Conservation (phyloP, 441 rosid species). For the Populus hybrid region DNA sequence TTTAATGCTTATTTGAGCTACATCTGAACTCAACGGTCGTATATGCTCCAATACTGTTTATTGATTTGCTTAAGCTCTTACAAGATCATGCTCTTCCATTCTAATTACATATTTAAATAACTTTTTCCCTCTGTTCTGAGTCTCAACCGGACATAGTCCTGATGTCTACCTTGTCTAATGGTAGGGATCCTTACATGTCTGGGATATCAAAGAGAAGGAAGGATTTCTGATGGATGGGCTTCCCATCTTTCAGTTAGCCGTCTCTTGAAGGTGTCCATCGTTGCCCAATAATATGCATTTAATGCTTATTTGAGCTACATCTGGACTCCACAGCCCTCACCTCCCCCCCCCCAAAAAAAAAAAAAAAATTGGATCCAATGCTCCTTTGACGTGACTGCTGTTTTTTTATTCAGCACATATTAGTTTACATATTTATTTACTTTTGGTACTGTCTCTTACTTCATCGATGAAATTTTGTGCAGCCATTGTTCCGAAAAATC, state of each 20-base stretch:
- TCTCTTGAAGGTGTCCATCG: neutral
- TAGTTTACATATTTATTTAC: neutral
- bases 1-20: neutral
- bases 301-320: neutral
- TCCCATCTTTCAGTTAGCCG: neutral
- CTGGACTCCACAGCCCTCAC: neutral
- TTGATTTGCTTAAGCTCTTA: too few relatives aligned
- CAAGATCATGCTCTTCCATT: too few relatives aligned
- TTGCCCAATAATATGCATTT: neutral
- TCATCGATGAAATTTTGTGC: slow-evolving; percentile 10
- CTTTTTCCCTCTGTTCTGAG: neutral
- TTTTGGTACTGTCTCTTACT: neutral
- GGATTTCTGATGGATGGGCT: neutral
- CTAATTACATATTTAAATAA: too few relatives aligned
- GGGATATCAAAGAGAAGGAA: neutral
- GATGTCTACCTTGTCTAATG: neutral
- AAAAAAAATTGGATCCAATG: neutral
- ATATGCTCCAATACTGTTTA: too few relatives aligned
- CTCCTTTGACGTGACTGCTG: neutral
- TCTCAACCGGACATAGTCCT: neutral
- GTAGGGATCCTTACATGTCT: neutral
- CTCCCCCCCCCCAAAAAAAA: neutral
- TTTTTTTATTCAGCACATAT: neutral
- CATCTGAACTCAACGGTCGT: neutral
- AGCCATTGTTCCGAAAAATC: slow-evolving; percentile 67